Conservation (phyloP, 371 early-diverging fungal genomes). For the Saksenaea oblongispora region DNA sequence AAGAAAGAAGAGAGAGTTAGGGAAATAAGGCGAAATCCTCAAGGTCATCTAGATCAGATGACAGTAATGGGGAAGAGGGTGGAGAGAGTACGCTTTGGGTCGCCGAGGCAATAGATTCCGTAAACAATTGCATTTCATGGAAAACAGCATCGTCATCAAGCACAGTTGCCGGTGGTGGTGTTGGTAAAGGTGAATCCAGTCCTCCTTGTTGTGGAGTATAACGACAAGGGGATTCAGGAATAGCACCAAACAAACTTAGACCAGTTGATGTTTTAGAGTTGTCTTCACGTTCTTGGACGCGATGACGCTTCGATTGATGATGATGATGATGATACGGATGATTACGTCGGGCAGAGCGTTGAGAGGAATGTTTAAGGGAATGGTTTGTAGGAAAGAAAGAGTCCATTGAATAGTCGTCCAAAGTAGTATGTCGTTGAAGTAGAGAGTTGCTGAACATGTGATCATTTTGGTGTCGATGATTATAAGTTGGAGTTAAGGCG, state of each 20-base stretch:
- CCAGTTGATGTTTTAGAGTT: background rate
- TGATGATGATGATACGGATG: background rate
- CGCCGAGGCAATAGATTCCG: slow-evolving; percentile 5
- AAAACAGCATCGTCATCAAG: slow-evolving; percentile 18
- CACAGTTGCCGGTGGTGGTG: background rate
- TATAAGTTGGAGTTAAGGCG: background rate
- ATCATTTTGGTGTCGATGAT: background rate
- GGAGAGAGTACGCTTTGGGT: slow-evolving; percentile 1
- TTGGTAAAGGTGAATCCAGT: background rate
- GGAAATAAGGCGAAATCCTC: slow-evolving; percentile 16
- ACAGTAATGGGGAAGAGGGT: slow-evolving; percentile 4
- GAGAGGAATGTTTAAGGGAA: background rate
- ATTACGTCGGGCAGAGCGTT: background rate
- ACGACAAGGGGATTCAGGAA: slow-evolving; percentile 5
- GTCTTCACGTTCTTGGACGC: background rate
- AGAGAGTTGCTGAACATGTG: background rate
- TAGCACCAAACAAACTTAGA: slow-evolving; percentile 3
- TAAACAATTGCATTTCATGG: slow-evolving; percentile 13
- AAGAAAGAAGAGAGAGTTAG: slow-evolving; percentile 1
- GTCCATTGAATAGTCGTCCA: slow-evolving; percentile 3
- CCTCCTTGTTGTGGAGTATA: background rate
- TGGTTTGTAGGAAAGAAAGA: background rate
- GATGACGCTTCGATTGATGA: background rate
- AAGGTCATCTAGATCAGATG: background rate
- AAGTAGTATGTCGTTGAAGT: background rate